A percentile compares a stretch with the other conserved stretches of the same genome.
Evolutionary conservation across 1,139 yeast species (phyloP).

Genomic region (Pichia sp.): DNA sequence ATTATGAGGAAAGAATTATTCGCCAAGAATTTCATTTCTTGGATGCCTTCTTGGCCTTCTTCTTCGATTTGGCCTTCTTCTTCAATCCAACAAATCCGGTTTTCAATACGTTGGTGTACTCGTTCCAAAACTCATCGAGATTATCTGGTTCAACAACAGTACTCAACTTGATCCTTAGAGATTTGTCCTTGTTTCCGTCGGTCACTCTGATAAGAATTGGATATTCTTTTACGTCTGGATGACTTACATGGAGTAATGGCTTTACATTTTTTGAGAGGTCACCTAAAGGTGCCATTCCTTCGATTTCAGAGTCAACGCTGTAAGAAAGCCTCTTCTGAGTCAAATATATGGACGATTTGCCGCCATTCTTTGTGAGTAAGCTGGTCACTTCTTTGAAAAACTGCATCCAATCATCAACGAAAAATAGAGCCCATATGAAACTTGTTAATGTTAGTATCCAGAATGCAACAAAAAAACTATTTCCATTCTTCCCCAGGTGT

Average conservation of each 20-base stretch:
- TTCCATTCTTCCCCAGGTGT: not conserved
- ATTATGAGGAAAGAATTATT: not conserved
- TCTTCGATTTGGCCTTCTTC: slow-evolving; percentile 29
- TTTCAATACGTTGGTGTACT: slow-evolving; percentile 27
- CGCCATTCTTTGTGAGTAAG: slow-evolving; percentile 29
- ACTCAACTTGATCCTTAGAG: slow-evolving; percentile 26
- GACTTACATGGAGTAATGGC: slow-evolving; percentile 16
- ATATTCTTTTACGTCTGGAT: slow-evolving; percentile 32
- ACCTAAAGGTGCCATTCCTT: slow-evolving; percentile 13
- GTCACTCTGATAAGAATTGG: slow-evolving; percentile 56
- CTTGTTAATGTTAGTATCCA: not conserved
- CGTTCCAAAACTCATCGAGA: slow-evolving; percentile 30
- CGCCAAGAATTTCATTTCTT: slow-evolving; percentile 11
- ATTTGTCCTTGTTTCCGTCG: slow-evolving; percentile 45
- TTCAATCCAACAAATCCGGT: slow-evolving; percentile 28
- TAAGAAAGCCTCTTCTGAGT: slow-evolving; percentile 38
- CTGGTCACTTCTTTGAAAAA: slow-evolving; percentile 39
- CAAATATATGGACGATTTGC: slow-evolving; percentile 42
- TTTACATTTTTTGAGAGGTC: slow-evolving; percentile 20
- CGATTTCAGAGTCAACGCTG: slow-evolving; percentile 28
- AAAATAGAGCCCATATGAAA: too few species aligned
- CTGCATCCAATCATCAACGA: slow-evolving; percentile 21
- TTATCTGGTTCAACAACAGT: slow-evolving; percentile 30
- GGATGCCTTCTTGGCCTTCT: slow-evolving; percentile 23
- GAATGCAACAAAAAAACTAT: not conserved